phyloP scores from a whole-genome alignment of 768 basidiomycete genomes.

The Infundibulicybe gibba region DNA sequence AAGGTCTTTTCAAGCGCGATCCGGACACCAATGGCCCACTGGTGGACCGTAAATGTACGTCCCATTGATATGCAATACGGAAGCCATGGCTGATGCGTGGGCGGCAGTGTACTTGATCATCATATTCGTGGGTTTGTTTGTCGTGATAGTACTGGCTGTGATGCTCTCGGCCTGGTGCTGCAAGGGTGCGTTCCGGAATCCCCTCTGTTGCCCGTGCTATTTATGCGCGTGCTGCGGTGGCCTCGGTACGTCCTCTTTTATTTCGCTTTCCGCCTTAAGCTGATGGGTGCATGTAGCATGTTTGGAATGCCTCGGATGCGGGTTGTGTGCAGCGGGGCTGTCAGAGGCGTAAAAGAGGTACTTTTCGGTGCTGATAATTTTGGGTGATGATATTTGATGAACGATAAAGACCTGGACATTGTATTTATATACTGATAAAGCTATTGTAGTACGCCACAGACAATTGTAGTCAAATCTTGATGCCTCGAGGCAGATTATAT shows the following conservation, averaged over 20 bases:
- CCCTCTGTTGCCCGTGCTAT: constrained; percentile 68
- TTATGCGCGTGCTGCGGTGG: constrained; percentile 72
- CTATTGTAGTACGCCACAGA: too few relatives aligned
- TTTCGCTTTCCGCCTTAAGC: neutral
- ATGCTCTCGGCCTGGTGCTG: constrained; percentile 69
- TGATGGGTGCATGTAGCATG: constrained; percentile 36
- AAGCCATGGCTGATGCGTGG: neutral
- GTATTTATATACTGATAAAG: too few relatives aligned
- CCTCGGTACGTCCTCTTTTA: constrained; percentile 36
- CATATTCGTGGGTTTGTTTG: constrained; percentile 57
- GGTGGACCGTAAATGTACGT: constrained; percentile 38
- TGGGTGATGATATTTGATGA: too few relatives aligned
- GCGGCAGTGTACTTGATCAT: constrained; percentile 59
- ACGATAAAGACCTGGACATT: too few relatives aligned
- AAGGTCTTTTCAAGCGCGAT: constrained; percentile 28
- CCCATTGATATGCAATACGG: neutral
- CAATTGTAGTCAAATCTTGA: too few relatives aligned
- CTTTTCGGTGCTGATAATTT: too few relatives aligned
- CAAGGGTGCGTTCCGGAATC: constrained; percentile 59
- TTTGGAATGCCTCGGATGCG: constrained; percentile 66
- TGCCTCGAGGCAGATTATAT: too few relatives aligned
- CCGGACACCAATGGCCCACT: constrained; percentile 22
- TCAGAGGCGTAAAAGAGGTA: constrained; percentile 17
- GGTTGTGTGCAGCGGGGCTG: constrained; percentile 55
- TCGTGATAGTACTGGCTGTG: constrained; percentile 50